Evolutionary conservation across 2,329 filamentous ascomycete species (phyloP).

Genomic region (Geoglossum cookeanum): DNA sequence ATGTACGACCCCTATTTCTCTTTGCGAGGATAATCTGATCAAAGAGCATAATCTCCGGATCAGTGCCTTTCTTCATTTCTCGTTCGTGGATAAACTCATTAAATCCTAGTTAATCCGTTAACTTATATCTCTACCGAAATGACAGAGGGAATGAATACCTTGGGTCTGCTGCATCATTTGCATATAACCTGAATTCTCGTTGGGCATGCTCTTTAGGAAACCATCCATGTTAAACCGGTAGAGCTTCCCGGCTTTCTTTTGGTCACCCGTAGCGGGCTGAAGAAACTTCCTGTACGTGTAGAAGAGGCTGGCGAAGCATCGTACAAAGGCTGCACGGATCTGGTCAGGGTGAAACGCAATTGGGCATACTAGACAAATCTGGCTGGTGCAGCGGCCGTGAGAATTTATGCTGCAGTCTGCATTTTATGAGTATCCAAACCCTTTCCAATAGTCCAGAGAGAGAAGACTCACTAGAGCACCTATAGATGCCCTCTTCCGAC

Average conservation of each 20-base stretch:
- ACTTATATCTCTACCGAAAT: background rate
- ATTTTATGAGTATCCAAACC: background rate
- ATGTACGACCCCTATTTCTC: slow-evolving; percentile 43
- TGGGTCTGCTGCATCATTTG: slow-evolving; percentile 44
- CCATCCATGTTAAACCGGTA: slow-evolving; percentile 49
- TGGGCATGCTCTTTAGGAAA: slow-evolving; percentile 43
- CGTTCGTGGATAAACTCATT: slow-evolving; percentile 70
- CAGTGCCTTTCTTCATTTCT: slow-evolving; percentile 42
- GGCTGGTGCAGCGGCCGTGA: slow-evolving; percentile 39
- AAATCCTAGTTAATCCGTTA: slow-evolving; percentile 24
- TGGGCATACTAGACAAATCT: slow-evolving; percentile 46
- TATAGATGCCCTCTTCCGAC: slow-evolving; percentile 37
- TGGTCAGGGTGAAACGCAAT: slow-evolving; percentile 47
- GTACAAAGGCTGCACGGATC: slow-evolving; percentile 46
- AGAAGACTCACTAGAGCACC: slow-evolving; percentile 18
- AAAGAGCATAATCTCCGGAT: slow-evolving; percentile 54
- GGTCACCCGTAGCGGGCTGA: slow-evolving; percentile 36
- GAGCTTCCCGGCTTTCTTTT: slow-evolving; percentile 40
- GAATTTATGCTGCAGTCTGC: slow-evolving; percentile 27
- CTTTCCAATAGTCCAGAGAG: background rate
- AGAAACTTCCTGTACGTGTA: slow-evolving; percentile 50
- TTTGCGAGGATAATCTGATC: slow-evolving; percentile 74
- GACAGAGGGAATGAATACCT: slow-evolving; percentile 19
- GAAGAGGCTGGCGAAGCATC: slow-evolving; percentile 48
- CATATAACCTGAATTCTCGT: slow-evolving; percentile 46